Evolutionary conservation across 345 rosid species (phyloP), one percentile per base, ranked within the genome.

Genomic region (Citrus glauca): DNA sequence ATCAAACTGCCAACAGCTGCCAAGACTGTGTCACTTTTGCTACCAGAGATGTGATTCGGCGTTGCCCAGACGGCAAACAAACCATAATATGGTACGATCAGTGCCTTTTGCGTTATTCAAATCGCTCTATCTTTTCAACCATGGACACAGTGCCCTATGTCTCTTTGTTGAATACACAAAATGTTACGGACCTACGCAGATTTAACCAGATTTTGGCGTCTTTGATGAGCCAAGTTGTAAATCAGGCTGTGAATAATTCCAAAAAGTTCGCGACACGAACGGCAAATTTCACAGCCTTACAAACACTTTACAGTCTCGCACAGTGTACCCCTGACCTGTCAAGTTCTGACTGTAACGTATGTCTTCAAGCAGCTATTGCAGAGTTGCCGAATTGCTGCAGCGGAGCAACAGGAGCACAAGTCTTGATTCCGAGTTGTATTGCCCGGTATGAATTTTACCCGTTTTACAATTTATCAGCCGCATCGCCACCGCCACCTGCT

Each of bases 291-390:
- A 24, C 71, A 0, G 28, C 2, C 5, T 30, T 30, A 28, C 68
- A 62, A 53, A 76, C 20, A 0, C 9, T 87, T 1, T 82, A 78
- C 33, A 38, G 78, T 9, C 77, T 83, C 2, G 79, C 61, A 2
- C 86, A 85, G 77, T 87, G 90, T 77, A 82, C 88, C 1, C 82
- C 75, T 6, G 89, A 88, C 69, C 61, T 88, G 28, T 37, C 40
- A 37, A 37, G 9, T 37, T 37, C 40, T 37, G 40, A 76, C 11
- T 87, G 87, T 63, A 13, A 27, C 0, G 0, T 82, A 37, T 37
- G 90, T 66, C 79, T 85, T 27, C 20, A 1, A 2, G 2, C 0
- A 7, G 78, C 78, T 22, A 32, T 71, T 57, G 16, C 73, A 0
- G 0, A 1, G 2, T 22, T 69, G 57, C 78, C 77, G 14, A 4